A percentile compares a stretch with the other conserved stretches of the same genome.
Conservation (phyloP, 2,329 filamentous ascomycete genomes). For the Colletotrichum musicola region DNA sequence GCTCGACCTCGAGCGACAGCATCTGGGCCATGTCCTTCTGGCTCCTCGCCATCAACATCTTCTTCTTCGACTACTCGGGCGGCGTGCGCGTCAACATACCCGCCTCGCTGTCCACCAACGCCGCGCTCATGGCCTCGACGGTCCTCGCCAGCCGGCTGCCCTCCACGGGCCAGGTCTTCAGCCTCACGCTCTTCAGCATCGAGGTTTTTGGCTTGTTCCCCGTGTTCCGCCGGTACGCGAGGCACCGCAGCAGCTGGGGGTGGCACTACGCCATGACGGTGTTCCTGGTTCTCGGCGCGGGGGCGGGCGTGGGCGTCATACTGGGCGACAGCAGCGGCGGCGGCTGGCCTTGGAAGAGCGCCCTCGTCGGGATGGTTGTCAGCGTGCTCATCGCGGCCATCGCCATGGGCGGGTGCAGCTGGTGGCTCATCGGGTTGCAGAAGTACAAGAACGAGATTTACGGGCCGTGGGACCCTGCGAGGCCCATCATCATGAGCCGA, state of each 20-base stretch:
- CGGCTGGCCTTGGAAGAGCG: slow-evolving; percentile 65
- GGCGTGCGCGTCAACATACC: slow-evolving; percentile 69
- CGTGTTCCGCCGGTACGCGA: slow-evolving; percentile 92
- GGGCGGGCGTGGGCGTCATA: slow-evolving; percentile 79
- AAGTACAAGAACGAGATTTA: slow-evolving; percentile 99
- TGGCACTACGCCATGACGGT: slow-evolving; percentile 85
- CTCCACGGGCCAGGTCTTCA: slow-evolving; percentile 94
- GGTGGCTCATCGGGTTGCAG: slow-evolving; percentile 97
- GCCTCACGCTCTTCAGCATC: slow-evolving; percentile 93
- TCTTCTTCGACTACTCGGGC: slow-evolving; percentile 90
- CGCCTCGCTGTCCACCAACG: slow-evolving; percentile 88
- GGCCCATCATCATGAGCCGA: slow-evolving; percentile 84
- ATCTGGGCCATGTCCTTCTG: slow-evolving; percentile 98
- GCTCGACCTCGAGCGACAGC: slow-evolving; percentile 90
- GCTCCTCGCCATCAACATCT: slow-evolving; percentile 94
- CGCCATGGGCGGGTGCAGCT: slow-evolving; percentile 92
- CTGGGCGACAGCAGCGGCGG: slow-evolving; percentile 59
- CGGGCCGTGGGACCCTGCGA: slow-evolving; percentile 96
- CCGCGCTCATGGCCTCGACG: slow-evolving; percentile 94
- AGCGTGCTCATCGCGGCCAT: slow-evolving; percentile 81
- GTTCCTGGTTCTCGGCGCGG: slow-evolving; percentile 81
- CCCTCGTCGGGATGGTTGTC: slow-evolving; percentile 79
- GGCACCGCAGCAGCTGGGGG: slow-evolving; percentile 83
- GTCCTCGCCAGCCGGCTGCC: slow-evolving; percentile 91
- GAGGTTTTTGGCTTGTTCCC: slow-evolving; percentile 98